These are phyloP conservation scores for Filobasidium wieringae DNA, from an alignment of 768 basidiomycete genomes.

Conservation along the genomic window DNA sequence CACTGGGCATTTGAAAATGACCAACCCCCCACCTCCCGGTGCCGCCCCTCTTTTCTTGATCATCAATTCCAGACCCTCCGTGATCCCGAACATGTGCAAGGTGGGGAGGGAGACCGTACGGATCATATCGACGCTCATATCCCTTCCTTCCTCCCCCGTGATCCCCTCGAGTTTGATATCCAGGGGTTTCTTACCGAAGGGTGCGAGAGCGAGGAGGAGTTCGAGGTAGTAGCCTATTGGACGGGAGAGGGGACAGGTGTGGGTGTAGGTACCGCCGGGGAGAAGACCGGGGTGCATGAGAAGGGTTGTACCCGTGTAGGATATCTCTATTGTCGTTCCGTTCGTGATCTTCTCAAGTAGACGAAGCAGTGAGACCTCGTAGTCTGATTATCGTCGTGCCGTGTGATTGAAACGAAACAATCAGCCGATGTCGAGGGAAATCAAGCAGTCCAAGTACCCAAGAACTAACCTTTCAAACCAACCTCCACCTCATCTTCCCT, in stretches of 20 bases:
- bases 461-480: conserved; percentile 63
- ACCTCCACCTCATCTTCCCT: conserved; percentile 87
- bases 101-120: conserved; percentile 84
- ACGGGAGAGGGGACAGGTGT: conserved; percentile 79
- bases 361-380: conserved; percentile 78
- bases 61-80: conserved; percentile 73
- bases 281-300: conserved; percentile 87
- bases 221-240: conserved; percentile 92
- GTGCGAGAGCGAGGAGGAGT: conserved; percentile 75
- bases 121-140: conserved; percentile 80
- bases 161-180: conserved; percentile 73
- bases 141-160: conserved; percentile 72
- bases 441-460: conserved; percentile 5
- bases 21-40: conserved; percentile 84
- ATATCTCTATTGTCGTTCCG: conserved; percentile 89
- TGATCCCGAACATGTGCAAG: conserved; percentile 76
- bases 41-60: conserved; percentile 90
- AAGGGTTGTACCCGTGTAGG: conserved; percentile 86
- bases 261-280: conserved; percentile 62
- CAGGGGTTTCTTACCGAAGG: conserved; percentile 79
- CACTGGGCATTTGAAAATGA: conserved; percentile 83
- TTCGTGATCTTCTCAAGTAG: conserved; percentile 84
- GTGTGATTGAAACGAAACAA: background rate
- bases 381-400: conserved; percentile 49
- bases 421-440: background rate